phyloP scores from a whole-genome alignment of 2,329 filamentous ascomycete genomes.

The Fusarium continuum region DNA sequence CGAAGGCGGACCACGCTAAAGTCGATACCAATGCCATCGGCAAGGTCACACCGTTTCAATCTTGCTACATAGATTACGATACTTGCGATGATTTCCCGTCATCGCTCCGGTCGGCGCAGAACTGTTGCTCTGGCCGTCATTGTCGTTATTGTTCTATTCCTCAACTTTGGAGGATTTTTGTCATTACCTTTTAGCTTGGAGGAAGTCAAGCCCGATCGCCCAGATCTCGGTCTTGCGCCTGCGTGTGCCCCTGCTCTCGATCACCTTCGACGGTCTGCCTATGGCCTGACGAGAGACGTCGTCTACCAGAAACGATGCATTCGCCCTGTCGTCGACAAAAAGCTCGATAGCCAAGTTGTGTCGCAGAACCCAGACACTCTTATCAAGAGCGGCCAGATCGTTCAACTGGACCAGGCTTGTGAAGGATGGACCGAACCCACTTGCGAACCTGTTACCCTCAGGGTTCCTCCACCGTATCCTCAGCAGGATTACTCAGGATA shows the following conservation, averaged over 20 bases:
- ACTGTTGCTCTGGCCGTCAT: slow-evolving; percentile 14
- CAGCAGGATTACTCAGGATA: slow-evolving; percentile 58
- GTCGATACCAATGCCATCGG: not conserved
- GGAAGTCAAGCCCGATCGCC: slow-evolving; percentile 30
- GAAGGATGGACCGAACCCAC: slow-evolving; percentile 33
- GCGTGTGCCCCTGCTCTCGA: slow-evolving; percentile 44
- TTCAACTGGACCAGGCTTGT: slow-evolving; percentile 44
- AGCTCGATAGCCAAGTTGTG: slow-evolving; percentile 50
- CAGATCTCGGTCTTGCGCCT: slow-evolving; percentile 28
- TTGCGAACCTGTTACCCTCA: slow-evolving; percentile 57
- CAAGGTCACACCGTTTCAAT: slow-evolving; percentile 18
- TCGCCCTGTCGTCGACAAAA: slow-evolving; percentile 47
- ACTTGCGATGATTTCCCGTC: slow-evolving; percentile 26
- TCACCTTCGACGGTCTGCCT: slow-evolving; percentile 43
- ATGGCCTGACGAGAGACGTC: slow-evolving; percentile 53
- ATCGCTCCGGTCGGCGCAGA: slow-evolving; percentile 32
- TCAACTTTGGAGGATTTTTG: slow-evolving; percentile 20
- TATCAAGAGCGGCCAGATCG: slow-evolving; percentile 46
- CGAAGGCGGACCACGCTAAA: not conserved
- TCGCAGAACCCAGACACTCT: slow-evolving; percentile 51
- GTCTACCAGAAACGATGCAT: slow-evolving; percentile 58
- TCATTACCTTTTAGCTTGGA: slow-evolving; percentile 37
- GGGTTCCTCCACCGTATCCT: slow-evolving; percentile 57
- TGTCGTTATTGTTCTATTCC: slow-evolving; percentile 13
- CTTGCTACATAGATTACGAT: not conserved